These are phyloP conservation scores for Jackrogersella multiformis DNA, from an alignment of 495 filamentous ascomycete genomes.

Conservation along the genomic window DNA sequence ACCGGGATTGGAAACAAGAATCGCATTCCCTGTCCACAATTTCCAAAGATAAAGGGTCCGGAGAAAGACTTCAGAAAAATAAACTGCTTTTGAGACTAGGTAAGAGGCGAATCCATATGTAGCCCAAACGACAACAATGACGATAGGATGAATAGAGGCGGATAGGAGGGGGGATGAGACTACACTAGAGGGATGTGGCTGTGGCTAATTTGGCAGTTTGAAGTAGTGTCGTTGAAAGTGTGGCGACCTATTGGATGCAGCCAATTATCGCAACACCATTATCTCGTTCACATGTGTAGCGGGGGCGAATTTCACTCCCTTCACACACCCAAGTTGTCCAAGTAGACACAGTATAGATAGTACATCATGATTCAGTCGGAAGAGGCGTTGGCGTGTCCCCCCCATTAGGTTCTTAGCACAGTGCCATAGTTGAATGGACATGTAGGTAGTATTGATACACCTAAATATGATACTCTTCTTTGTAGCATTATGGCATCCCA, in stretches of 20 bases:
- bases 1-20: not conserved
- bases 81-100: slow-evolving; percentile 1
- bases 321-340: not conserved
- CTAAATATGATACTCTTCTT: slow-evolving; percentile 15
- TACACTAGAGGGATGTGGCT: slow-evolving; percentile 17
- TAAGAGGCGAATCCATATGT: slow-evolving; percentile 19
- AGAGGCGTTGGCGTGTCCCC: not conserved
- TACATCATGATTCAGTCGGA: slow-evolving; percentile 10
- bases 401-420: not conserved
- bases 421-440: slow-evolving; percentile 11
- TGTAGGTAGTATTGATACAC: slow-evolving; percentile 25
- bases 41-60: not conserved
- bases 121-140: slow-evolving; percentile 1
- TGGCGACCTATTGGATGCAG: slow-evolving; percentile 31
- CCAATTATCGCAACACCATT: slow-evolving; percentile 21
- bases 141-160: slow-evolving; percentile 7
- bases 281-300: not conserved
- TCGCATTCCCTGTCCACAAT: not conserved
- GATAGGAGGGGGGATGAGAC: slow-evolving; percentile 1
- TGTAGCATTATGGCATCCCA: slow-evolving; percentile 8
- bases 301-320: too few relatives aligned
- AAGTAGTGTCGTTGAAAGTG: slow-evolving; percentile 1
- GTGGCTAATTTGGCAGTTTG: slow-evolving; percentile 2
- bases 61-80: not conserved
- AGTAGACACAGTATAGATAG: not conserved